Evolutionary conservation across 441 rosid genomes (phyloP).

Genomic region (Jatropha multifida): DNA sequence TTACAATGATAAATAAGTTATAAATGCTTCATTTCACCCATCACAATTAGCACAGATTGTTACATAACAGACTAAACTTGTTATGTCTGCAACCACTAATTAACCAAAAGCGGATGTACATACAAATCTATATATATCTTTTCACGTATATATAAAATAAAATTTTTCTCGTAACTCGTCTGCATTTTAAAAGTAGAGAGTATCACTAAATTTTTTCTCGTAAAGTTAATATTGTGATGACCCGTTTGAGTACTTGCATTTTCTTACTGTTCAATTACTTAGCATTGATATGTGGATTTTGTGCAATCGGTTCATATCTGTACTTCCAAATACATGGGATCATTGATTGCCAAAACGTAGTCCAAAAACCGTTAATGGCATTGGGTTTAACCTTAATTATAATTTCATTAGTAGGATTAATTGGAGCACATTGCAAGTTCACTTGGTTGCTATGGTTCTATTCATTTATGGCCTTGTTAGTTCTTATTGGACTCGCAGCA

Average conservation of each 20-base stretch:
- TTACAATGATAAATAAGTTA: too few species aligned
- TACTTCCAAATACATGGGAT: slow-evolving; percentile 17
- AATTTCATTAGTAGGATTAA: slow-evolving; percentile 32
- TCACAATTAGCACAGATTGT: not conserved
- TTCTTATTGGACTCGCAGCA: slow-evolving; percentile 29
- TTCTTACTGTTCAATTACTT: slow-evolving; percentile 4
- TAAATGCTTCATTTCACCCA: too few species aligned
- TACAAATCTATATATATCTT: too few species aligned
- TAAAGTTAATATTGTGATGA: not conserved
- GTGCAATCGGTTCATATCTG: slow-evolving; percentile 14
- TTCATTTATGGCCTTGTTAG: slow-evolving; percentile 29
- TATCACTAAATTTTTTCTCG: too few species aligned
- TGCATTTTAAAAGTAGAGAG: not conserved
- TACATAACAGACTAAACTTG: not conserved
- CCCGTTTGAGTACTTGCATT: not conserved
- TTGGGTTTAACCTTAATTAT: slow-evolving; percentile 13
- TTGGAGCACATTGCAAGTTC: slow-evolving; percentile 23
- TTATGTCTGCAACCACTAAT: too few species aligned
- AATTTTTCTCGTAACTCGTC: too few species aligned
- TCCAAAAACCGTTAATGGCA: slow-evolving; percentile 12
- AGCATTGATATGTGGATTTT: slow-evolving; percentile 6
- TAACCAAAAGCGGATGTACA: too few species aligned
- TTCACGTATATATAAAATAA: too few species aligned
- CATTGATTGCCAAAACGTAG: slow-evolving; percentile 18
- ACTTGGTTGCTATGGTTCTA: slow-evolving; percentile 36